These are phyloP conservation scores for Plectranthus barbatus DNA, from an alignment of 257 asterid species.

Conservation along the genomic window DNA sequence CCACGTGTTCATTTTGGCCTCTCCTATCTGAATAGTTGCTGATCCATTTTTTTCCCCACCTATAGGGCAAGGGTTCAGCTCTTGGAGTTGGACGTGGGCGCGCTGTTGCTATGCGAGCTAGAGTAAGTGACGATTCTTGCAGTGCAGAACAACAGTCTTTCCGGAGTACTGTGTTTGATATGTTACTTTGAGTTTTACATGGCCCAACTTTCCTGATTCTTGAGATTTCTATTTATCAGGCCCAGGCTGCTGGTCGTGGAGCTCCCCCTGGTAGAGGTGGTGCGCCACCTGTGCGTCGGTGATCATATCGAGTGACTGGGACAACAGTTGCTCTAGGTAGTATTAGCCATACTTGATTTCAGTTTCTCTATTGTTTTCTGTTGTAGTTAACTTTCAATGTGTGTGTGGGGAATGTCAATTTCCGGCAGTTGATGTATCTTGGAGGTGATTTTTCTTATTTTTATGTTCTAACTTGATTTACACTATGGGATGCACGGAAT, in stretches of 20 bases:
- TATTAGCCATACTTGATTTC: not conserved
- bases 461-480: too few species aligned
- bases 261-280: conserved; percentile 75
- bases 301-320: conserved; percentile 9
- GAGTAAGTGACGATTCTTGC: conserved; percentile 36
- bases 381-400: not conserved
- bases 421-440: not conserved
- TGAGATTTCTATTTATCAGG: conserved; percentile 35
- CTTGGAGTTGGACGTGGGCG: conserved; percentile 98
- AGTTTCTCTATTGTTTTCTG: not conserved
- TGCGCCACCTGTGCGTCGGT: conserved; percentile 78
- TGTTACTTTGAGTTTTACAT: too few species aligned
- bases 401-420: not conserved
- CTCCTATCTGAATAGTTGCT: conserved; percentile 2
- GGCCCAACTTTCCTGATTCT: conserved; percentile 4
- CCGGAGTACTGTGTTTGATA: not conserved
- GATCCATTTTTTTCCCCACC: conserved; percentile 4
- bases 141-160: not conserved
- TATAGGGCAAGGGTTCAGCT: conserved; percentile 76
- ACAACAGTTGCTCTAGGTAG: not conserved
- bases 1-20: conserved; percentile 17
- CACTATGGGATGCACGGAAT: too few species aligned
- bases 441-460: not conserved
- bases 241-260: conserved; percentile 91
- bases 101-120: conserved; percentile 87